Evolutionary conservation across 2,329 filamentous ascomycete species (phyloP), one percentile per base, ranked within the genome.

Genomic region (Alternaria brassicicola): DNA sequence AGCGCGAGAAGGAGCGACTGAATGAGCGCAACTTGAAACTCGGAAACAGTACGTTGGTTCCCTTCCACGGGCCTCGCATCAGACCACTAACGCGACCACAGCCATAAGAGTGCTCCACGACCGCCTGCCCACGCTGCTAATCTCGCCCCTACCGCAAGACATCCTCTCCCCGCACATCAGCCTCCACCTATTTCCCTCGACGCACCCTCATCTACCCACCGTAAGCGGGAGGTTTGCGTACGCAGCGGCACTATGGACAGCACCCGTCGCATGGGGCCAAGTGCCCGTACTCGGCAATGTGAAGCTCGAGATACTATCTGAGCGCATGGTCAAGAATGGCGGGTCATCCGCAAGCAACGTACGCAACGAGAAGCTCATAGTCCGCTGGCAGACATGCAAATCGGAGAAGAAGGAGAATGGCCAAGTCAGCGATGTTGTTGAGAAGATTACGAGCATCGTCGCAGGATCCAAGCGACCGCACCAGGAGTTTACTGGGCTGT

Each of bases 251-350:
- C 83, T 99, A 35, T 98, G 93, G 93, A 97, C 95, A 0, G 93
- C 93, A 0, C 95, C 95, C 0, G 89, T 99, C 50, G 94, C 93
- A 28, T 99, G 95, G 95, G 96, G 96, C 71, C 88, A 91, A 26
- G 85, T 99, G 1, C 95, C 95, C 2, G 86, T 98, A 19, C 85
- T 97, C 30, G 93, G 94, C 65, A 96, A 97, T 71, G 92, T 97
- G 42, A 89, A 88, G 67, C 85, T 99, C 10, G 88, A 92, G 68
- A 95, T 99, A 51, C 78, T 96, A 17, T 94, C 91, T 12, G 93
- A 97, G 81, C 90, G 94, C 67, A 95, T 99, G 85, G 86, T 89
- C 15, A 77, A 79, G 56, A 85, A 86, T 59, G 84, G 72, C 78
- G 84, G 77, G 38, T 72, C 65, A 15, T 74, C 78, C 3, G 69